phyloP scores from a whole-genome alignment of 371 early-diverging fungal species.

The Blakeslea trispora region DNA sequence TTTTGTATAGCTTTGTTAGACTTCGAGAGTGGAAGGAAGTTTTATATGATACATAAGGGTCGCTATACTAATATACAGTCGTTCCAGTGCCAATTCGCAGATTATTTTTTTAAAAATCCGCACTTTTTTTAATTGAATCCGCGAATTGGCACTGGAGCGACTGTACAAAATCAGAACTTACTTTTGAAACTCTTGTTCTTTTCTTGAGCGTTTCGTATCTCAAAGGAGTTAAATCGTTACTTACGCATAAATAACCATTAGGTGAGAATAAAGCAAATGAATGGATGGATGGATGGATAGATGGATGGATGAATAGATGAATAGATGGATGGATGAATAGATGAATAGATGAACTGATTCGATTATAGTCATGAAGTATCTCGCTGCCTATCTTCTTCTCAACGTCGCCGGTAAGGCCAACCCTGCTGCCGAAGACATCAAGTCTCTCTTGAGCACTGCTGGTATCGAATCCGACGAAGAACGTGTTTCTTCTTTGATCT shows the following conservation, averaged over 20 bases:
- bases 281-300: constrained; percentile 24
- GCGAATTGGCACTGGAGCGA: no score
- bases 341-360: not conserved
- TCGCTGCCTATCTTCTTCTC: constrained; percentile 97
- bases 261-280: constrained; percentile 12
- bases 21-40: no score
- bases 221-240: constrained; percentile 46
- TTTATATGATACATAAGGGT: constrained; percentile 44
- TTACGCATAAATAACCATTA: constrained; percentile 32
- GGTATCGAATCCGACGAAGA: constrained; percentile 89
- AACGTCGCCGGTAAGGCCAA: constrained; percentile 85
- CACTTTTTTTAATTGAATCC: no score
- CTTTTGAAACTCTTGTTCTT: constrained; percentile 8
- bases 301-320: constrained; percentile 25
- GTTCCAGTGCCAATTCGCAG: no score
- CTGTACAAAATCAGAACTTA: no score
- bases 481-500: constrained; percentile 76
- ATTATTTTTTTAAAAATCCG: no score
- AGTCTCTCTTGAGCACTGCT: constrained; percentile 85
- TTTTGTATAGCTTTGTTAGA: no score
- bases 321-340: constrained; percentile 9
- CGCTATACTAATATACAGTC: not conserved
- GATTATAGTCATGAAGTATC: constrained; percentile 79
- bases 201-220: constrained; percentile 41
- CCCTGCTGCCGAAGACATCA: constrained; percentile 84